Evolutionary conservation across 2,329 filamentous ascomycete species (phyloP), one percentile per base, ranked within the genome.

Genomic region (Aspergillus arachidicola): DNA sequence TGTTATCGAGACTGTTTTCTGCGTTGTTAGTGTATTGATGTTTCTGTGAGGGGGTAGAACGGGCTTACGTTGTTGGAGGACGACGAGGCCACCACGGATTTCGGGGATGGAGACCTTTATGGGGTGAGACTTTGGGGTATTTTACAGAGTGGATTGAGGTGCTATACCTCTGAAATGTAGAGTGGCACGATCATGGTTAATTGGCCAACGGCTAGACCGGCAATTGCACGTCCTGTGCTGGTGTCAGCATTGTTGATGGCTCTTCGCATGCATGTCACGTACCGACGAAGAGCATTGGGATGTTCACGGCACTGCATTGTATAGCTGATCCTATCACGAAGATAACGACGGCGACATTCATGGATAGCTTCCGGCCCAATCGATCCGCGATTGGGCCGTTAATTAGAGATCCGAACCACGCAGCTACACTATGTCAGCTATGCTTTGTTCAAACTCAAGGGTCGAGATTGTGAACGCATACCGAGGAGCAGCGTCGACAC

Each of bases 281-380:
- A 67, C 84, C 84, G 28, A 67, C 73, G 62, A 82, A 81, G 0
- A 83, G 67, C 72, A 80, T 80, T 0, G 77, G 71, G 7, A 80
- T 70, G 19, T 74, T 72, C n/a, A 72, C 68, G 0, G 82, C 82
- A 6, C 72, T 78, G 6, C 81, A 79, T 59, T 84, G 82, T 19
- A 84, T 72, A 23, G 78, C 75, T 19, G 83, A 83, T 2, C 85
- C 84, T 48, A 86, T 59, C 0, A 81, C 80, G 64, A 87, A 86
- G n/a, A 86, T 75, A 12, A 78, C 68, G 1, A 85, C 83, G 16
- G 83, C 83, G 6, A 85, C 71, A 19, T 84, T 75, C 48, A 86
- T 84, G 4, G 82, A 82, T 57, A 81, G 78, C 64, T 85, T 85
- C 38, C 84, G 75, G 6, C 82, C 84, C 28, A 85, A 73, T 58